These are phyloP conservation scores for Helianthus annuus DNA, from an alignment of 129 eudicot species.

Conservation along the genomic window DNA sequence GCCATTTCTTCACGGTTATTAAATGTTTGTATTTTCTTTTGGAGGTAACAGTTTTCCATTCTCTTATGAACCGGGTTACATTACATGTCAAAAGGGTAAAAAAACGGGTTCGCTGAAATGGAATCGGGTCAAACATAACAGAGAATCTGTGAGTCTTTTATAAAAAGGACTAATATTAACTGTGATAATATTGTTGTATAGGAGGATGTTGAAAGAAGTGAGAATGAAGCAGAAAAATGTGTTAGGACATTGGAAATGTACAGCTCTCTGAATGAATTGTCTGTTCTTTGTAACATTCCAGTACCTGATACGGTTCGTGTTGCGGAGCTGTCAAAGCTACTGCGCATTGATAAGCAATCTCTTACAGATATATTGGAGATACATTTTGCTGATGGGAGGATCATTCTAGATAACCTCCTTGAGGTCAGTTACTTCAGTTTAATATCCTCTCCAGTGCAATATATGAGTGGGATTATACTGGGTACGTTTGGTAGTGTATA, in stretches of 20 bases:
- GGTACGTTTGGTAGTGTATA: too few relatives aligned
- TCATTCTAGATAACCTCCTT: slow-evolving; percentile 53
- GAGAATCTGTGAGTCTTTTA: neutral
- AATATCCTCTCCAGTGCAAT: neutral
- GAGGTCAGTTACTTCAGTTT: slow-evolving; percentile 39
- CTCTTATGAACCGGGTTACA: too few relatives aligned
- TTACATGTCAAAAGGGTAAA: too few relatives aligned
- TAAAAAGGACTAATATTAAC: neutral
- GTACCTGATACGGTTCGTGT: slow-evolving; percentile 52
- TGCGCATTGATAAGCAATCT: slow-evolving; percentile 60
- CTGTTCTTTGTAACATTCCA: slow-evolving; percentile 63
- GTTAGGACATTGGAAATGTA: slow-evolving; percentile 25
- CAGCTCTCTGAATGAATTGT: slow-evolving; percentile 60
- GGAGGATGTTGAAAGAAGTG: slow-evolving; percentile 52
- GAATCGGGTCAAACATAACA: neutral
- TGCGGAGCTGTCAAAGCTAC: slow-evolving; percentile 51
- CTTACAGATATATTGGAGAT: slow-evolving; percentile 46
- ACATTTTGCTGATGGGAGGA: slow-evolving; percentile 58
- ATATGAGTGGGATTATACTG: too few relatives aligned
- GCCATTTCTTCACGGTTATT: slow-evolving; percentile 7
- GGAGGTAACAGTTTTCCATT: neutral
- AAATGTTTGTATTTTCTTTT: neutral
- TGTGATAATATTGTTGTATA: slow-evolving; percentile 22
- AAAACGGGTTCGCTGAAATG: neutral
- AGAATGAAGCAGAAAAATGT: slow-evolving; percentile 39